Base-by-base conservation (phyloP, 257 asterid species). In the Nicotiana paniculata region DNA sequence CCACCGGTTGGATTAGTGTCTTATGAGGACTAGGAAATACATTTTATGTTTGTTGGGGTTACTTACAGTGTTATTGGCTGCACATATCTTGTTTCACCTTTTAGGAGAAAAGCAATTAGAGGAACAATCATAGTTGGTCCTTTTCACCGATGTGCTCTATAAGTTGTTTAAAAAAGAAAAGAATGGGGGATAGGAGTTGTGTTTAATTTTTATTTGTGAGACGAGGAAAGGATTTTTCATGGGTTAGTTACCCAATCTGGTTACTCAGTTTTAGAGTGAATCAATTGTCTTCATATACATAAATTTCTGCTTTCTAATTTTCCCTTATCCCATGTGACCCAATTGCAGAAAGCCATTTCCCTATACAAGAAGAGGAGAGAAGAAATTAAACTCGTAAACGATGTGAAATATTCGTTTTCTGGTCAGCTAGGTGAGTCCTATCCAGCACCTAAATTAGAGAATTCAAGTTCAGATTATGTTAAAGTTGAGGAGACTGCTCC, bases 311-410 rank as follows among this genome's bases (percentile, higher is more conserved):
- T 11, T 33, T 35, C 58, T 75, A 79, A 53, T 81, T 87, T 15
- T 85, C 72, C 54, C 43, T 39, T 53, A 12, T 75, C 74, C 79
- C 77, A 15, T 70, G 69, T 54, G 69, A 28, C 86, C 54, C 57
- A 69, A 70, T 80, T 88, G 89, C 94, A 96, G 99, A 94, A 89
- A 90, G 94, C 98, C 53, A 82, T 92, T 86, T 83, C 91, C 17
- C 96, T 93, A 43, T 96, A 96, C 84, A 89, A 89, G 90, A 88
- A 87, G 88, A 91, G 89, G 86, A 90, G 84, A 82, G 93, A 84
- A 15, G 84, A 82, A 55, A 26, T 66, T 74, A 32, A 48, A 81
- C 85, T 84, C 82, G 74, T 82, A 70, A 62, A 77, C 77, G 87
- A 84, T 21, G 88, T 82, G 87, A 85, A 83, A 74, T 75, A 51